Conservation (phyloP, 2,329 filamentous ascomycete genomes). For the Cordyceps cateniannulata region DNA sequence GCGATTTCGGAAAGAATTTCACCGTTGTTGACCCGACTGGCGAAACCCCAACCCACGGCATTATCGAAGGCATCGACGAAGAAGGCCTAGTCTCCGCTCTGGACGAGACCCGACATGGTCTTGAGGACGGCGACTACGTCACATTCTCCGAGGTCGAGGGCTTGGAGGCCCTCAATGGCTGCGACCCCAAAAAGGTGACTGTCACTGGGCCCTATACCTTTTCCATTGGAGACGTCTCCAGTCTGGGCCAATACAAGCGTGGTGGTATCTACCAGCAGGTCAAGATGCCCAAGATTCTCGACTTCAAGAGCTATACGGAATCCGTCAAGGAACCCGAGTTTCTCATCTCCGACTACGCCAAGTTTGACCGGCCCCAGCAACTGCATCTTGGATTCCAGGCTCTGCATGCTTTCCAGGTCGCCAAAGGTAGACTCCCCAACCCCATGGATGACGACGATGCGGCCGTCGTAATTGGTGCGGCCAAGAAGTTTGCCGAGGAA, state of each 20-base stretch:
- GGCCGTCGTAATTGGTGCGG: constrained; percentile 65
- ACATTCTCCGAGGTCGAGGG: constrained; percentile 91
- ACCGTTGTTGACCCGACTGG: constrained; percentile 84
- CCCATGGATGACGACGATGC: constrained; percentile 85
- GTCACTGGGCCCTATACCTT: constrained; percentile 97
- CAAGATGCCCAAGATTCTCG: constrained; percentile 93
- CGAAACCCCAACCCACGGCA: constrained; percentile 80
- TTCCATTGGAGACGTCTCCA: constrained; percentile 88
- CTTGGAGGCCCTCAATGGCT: constrained; percentile 80
- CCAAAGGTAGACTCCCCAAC: constrained; percentile 68
- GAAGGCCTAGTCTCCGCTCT: constrained; percentile 87
- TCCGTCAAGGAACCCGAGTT: constrained; percentile 84
- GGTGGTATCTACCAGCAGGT: constrained; percentile 92
- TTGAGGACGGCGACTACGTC: constrained; percentile 94
- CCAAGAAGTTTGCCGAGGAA: constrained; percentile 66
- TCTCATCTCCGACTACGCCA: constrained; percentile 90
- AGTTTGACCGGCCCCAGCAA: constrained; percentile 90
- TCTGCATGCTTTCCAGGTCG: constrained; percentile 75
- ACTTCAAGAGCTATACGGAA: constrained; percentile 75
- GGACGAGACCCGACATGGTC: constrained; percentile 88
- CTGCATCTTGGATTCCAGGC: constrained; percentile 91
- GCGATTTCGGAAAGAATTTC: constrained; percentile 94
- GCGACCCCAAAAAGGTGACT: constrained; percentile 80
- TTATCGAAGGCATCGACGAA: constrained; percentile 83
- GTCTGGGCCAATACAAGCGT: constrained; percentile 76